Evolutionary conservation across 2,329 filamentous ascomycete species (phyloP), one percentile per base, ranked within the genome.

Genomic region (Sordariomycetes sp.): DNA sequence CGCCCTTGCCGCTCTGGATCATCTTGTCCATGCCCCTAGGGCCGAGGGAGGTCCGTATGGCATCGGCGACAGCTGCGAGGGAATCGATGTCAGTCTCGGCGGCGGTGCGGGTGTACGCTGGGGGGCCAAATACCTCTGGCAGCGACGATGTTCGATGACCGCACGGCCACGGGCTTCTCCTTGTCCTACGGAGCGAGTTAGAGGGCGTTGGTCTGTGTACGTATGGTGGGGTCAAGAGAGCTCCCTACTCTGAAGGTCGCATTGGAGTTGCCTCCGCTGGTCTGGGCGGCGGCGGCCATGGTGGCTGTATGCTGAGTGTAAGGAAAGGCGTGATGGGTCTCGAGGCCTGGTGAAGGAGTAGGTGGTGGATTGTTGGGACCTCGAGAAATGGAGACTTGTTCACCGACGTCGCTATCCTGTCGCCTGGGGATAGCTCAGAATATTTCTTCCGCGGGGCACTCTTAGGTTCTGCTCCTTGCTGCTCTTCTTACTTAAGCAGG

Each of bases 1-100:
- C 90, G 76, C 93, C 94, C 77, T 90, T 96, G 71, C 91, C 89
- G 61, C 88, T 95, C 79, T 95, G 89, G 68, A 99, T 97, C 92
- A 97, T 97, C 80, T 97, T 97, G 79, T 97, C 92, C 92, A 97
- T 97, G 70, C 94, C 94, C 74, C 94, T 86, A 64, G 94, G 94
- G 63, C 94, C 94, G 65, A 99, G 81, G 62, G 94, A 97, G 32
- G 93, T 97, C 79, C 94, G 83, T 72, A 99, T 95, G 65, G 94
- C 94, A 83, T 99, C 94, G 72, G 94, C 88, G 70, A 99, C 93
- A 71, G 94, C 94, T 94, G 64, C 61, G 60, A 55, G 53, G 56
- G 63, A 48, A 64, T 62, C 51, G 55, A 60, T 40, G 32, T 55
- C 43, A 54, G 53, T 48, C 16, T 55, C 28, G 46, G 22, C n/a